Percentiles rank a stretch among this genome's conserved stretches.
Evolutionary conservation across 2,329 filamentous ascomycete species (phyloP).

Genomic region (Fusarium kyushuense): DNA sequence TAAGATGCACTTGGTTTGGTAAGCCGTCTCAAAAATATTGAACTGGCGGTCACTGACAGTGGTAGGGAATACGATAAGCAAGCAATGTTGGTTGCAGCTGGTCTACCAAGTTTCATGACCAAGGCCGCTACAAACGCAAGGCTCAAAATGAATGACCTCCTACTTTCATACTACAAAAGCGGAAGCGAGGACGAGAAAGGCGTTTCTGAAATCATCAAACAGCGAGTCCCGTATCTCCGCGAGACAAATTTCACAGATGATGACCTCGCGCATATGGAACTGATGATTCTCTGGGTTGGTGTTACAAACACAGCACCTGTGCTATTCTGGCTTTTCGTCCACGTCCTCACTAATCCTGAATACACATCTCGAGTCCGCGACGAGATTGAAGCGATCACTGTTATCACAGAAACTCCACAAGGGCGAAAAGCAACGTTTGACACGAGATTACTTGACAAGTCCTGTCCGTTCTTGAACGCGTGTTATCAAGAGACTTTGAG

Average conservation of each 20-base stretch:
- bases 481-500: slow-evolving; percentile 60
- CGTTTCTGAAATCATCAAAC: slow-evolving; percentile 48
- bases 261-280: slow-evolving; percentile 49
- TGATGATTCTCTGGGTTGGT: slow-evolving; percentile 49
- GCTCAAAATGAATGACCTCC: slow-evolving; percentile 44
- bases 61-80: slow-evolving; percentile 20
- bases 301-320: slow-evolving; percentile 55
- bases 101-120: neutral
- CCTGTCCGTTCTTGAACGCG: slow-evolving; percentile 57
- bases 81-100: slow-evolving; percentile 12
- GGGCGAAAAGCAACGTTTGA: slow-evolving; percentile 48
- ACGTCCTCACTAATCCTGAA: slow-evolving; percentile 47
- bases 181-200: slow-evolving; percentile 42
- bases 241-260: slow-evolving; percentile 46
- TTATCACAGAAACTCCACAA: neutral
- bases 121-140: slow-evolving; percentile 32
- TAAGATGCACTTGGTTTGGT: slow-evolving; percentile 56
- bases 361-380: slow-evolving; percentile 46
- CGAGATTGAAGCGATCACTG: slow-evolving; percentile 47
- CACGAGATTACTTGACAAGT: slow-evolving; percentile 51
- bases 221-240: slow-evolving; percentile 47
- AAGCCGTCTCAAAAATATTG: neutral
- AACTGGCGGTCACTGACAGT: rapidly evolving
- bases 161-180: slow-evolving; percentile 50
- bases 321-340: slow-evolving; percentile 53